Conservation (phyloP, 495 filamentous ascomycete genomes). For the Trichoderma asperelloides region DNA sequence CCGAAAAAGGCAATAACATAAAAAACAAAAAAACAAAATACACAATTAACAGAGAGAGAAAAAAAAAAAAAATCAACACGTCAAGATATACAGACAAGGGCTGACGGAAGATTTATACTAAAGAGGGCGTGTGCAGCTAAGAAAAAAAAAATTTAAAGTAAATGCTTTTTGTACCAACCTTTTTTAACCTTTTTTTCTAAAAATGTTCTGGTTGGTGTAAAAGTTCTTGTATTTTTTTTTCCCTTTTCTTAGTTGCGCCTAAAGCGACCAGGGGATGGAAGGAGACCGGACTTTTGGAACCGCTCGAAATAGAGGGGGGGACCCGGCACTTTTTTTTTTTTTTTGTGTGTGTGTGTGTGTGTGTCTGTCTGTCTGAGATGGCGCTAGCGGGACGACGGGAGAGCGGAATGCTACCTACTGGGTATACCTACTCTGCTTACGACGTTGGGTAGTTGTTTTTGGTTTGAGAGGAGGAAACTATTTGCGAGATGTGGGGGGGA, state of each 20-base stretch:
- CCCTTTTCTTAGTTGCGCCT: background rate
- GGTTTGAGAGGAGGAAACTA: too few species aligned
- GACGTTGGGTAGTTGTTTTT: too few species aligned
- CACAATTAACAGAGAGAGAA: background rate
- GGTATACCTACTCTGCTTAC: too few species aligned
- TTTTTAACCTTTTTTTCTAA: background rate
- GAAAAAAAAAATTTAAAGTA: background rate
- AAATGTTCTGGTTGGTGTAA: background rate
- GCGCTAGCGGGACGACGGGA: too few species aligned
- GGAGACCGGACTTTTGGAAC: background rate
- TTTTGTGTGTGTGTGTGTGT: too few species aligned
- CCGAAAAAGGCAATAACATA: background rate
- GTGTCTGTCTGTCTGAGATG: too few species aligned
- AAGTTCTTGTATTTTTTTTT: too few species aligned
- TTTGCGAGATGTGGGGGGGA: too few species aligned
- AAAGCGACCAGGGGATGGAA: background rate
- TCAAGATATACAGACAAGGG: background rate
- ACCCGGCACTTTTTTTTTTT: too few species aligned
- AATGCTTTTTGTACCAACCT: background rate
- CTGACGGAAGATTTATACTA: background rate
- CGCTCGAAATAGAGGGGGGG: background rate
- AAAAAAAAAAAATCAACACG: background rate
- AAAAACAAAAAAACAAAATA: background rate
- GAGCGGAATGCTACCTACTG: too few species aligned
- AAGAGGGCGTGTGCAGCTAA: conserved; percentile 2